Evolutionary conservation across 2,329 filamentous ascomycete genomes (phyloP).

Genomic region (Hypomyces rosellus): DNA sequence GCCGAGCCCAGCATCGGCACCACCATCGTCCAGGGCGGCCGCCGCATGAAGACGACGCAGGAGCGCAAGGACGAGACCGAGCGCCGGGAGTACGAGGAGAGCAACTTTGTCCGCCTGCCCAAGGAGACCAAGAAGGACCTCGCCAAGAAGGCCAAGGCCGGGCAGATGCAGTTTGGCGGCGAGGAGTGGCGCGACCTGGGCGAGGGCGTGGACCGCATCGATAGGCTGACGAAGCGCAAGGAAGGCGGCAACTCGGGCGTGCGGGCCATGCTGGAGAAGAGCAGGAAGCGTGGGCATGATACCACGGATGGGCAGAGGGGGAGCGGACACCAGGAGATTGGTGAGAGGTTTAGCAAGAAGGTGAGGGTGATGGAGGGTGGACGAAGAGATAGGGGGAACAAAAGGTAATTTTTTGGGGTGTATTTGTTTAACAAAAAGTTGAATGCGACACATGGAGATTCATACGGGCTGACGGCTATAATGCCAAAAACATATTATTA

Average conservation of each 20-base stretch:
- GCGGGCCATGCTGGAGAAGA: conserved; percentile 67
- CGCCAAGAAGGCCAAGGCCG: conserved; percentile 53
- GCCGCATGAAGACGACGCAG: conserved; percentile 68
- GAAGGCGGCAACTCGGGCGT: conserved; percentile 48
- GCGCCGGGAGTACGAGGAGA: conserved; percentile 80
- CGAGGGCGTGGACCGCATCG: conserved; percentile 80
- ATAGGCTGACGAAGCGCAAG: conserved; percentile 69
- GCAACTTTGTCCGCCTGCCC: conserved; percentile 82
- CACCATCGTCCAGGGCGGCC: conserved; percentile 73
- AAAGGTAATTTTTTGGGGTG: conserved; percentile 24
- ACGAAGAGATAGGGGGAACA: conserved; percentile 38
- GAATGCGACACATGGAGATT: neutral
- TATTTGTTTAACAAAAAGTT: neutral
- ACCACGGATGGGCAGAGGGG: conserved; percentile 62
- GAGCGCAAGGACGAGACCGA: conserved; percentile 75
- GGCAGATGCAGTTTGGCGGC: conserved; percentile 69
- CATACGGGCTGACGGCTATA: neutral
- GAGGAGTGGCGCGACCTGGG: conserved; percentile 89
- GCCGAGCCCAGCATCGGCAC: conserved; percentile 89
- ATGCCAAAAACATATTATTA: neutral
- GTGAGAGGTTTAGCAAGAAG: conserved; percentile 68
- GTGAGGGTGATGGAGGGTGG: conserved; percentile 49
- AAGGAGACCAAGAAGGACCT: conserved; percentile 82
- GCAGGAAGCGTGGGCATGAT: conserved; percentile 71
- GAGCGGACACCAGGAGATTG: conserved; percentile 57